Evolutionary conservation across 1,284 basidiomycete genomes (phyloP).

Genomic region (Malassezia pachydermatis): DNA sequence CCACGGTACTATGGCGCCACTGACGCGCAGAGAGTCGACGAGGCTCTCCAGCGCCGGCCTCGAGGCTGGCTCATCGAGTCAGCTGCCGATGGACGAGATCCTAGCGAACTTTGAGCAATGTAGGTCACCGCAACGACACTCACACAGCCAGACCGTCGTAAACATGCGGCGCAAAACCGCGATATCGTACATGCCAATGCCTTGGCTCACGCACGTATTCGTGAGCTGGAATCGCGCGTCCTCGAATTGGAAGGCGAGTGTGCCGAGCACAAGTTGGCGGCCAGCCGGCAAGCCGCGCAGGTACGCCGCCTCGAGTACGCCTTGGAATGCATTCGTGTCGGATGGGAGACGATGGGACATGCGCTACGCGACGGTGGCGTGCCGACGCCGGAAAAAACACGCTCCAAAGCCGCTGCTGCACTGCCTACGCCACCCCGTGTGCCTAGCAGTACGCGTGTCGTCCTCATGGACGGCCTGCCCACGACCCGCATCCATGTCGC

Average conservation of each 20-base stretch:
- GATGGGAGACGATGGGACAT: conserved; percentile 35
- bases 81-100: conserved; percentile 33
- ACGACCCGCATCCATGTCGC: conserved; percentile 19
- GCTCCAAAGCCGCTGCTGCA: background rate
- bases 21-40: conserved; percentile 20
- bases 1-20: conserved; percentile 7
- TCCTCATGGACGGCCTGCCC: conserved; percentile 12
- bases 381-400: background rate
- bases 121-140: conserved; percentile 16
- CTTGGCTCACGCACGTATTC: conserved; percentile 29
- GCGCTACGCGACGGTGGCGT: conserved; percentile 20
- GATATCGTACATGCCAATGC: conserved; percentile 45
- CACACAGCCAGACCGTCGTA: conserved; percentile 25
- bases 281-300: conserved; percentile 20
- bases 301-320: conserved; percentile 30
- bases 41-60: conserved; percentile 15
- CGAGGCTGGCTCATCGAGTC: no score
- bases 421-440: background rate
- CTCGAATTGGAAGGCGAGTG: conserved; percentile 33
- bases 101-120: conserved; percentile 40
- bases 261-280: conserved; percentile 20
- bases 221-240: conserved; percentile 39
- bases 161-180: conserved; percentile 44
- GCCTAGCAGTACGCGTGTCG: conserved; percentile 6
- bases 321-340: conserved; percentile 23